Base-by-base conservation (phyloP, 2,329 filamentous ascomycete species). In the Didymella segeticola region DNA sequence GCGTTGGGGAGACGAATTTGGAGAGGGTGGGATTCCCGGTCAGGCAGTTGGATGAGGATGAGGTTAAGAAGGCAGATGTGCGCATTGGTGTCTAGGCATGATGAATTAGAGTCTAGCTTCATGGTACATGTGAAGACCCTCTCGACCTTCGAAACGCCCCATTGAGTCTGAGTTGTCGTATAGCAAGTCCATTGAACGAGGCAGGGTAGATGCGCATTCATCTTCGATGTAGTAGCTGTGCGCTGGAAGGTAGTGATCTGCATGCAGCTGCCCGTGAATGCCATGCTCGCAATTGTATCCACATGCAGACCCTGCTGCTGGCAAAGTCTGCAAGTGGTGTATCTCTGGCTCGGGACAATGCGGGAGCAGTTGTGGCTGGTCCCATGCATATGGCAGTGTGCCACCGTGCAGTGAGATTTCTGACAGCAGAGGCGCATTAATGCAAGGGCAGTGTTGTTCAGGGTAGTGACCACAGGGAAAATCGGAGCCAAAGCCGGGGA, bases 1-100 rank as follows among this genome's bases (percentile, higher is more conserved):
- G 54, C 39, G 37, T 61, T 37, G 47, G 51, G 15, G 50, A 53
- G 33, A 69, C 63, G 17, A 68, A 68, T 47, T 37, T 69, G 26
- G 64, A 62, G 34, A 54, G 37, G 11, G 34, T 65, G n/a, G 52
- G 50, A 6, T 65, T 65, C 12, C 43, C 50, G 12, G 43, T 53
- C 2, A 27, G 43, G n/a, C 43, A 53, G 31, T 31, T 47, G 9
- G 31, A 27, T n/a, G 37, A 42, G 23, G 19, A 23, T 14, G 42
- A 53, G 22, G 49, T 45, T 3, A 34, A 12, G 22, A 45, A 51
- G 34, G 34, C 48, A 8, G 17, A 25, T 42, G 23, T 45, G 10
- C 26, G 45, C 12, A n/a, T 50, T 14, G 45, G 45, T 19, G 36
- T 41, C 22, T 47, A 39, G 31, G 1, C 8, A 10, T 1, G n/a